Base-by-base conservation (phyloP, 1,284 basidiomycete genomes). In the Peniophora sp. region DNA sequence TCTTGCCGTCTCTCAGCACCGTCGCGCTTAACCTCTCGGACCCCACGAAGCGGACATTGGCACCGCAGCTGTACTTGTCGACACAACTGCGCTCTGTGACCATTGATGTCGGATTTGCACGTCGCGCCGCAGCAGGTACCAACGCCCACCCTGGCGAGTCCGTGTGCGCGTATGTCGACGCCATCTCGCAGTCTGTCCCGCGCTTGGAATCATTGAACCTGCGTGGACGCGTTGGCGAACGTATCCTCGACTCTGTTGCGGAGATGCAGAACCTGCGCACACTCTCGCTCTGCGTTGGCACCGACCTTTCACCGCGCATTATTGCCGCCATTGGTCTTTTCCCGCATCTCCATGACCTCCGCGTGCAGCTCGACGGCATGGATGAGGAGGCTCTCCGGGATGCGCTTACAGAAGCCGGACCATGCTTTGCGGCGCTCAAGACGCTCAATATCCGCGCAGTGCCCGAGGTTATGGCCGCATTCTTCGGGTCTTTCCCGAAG, bases 311-410 rank as follows among this genome's bases (percentile, higher is more conserved):
- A 19, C 60, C 61, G 24, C 63, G 65, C 19, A 70, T 72, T 5
- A 57, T 83, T 32, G 59, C 65, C 36, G 66, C 70, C 2, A 60
- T 81, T 45, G 65, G 71, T 10, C 52, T 56, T 2, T 72, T 81
- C 41, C 72, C 72, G 2, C 48, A 52, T 36, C 69, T 83, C 47
- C 56, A 58, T 39, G 64, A 75, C 46, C 67, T 83, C 41, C 69
- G 75, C 52, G 54, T 81, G 16, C 78, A 82, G 53, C 72, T 74
- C 3, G 66, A 69, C 23, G 69, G 69, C 58, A 60, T 79, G 49
- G 65, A 68, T 45, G 50, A 59, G 16, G 62, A 69, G 17, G 61
- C 63, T 16, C 58, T 74, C 39, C 55, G 57, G 14, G 54, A 61
- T 8, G 55, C 62, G 17, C 52, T 67, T 10, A 43, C 57, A 45